Base-by-base conservation (phyloP, 2,329 filamentous ascomycete genomes). In the Periconia macrospinosa region DNA sequence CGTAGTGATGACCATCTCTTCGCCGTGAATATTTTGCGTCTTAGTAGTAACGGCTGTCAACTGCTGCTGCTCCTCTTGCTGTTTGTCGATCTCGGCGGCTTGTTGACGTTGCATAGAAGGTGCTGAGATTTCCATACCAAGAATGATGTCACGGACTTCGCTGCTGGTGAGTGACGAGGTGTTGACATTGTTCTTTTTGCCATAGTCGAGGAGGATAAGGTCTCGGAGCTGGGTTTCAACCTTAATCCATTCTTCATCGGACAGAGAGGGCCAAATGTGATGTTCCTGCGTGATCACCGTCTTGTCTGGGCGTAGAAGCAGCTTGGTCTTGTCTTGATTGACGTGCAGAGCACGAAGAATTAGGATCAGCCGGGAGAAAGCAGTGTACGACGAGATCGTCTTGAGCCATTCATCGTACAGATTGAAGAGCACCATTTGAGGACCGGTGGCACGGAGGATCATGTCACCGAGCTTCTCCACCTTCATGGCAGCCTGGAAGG, bases 121-220 rank as follows among this genome's bases (percentile, higher is more conserved):
- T 27, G 94, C 95, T 55, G 91, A 96, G 54, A 99, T 99, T 74
- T 99, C 95, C 95, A 99, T 99, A 83, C 94, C 94, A 59, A 99
- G 78, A 66, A 99, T 99, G 67, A 99, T 97, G 70, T 99, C 94
- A 66, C 94, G 88, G 47, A 99, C 94, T 84, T 99, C 94, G 67
- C 90, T 96, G 71, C 87, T 96, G 1, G 94, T 99, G 76, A 99
- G 82, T 73, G 92, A 96, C 15, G 95, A 95, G 13, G 94, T 93
- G 67, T 99, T 99, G 79, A 99, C 94, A 65, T 97, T 99, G 81
- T 99, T 99, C 84, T 99, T 99, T 85, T 97, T 99, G 71, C 94
- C 94, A 72, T 99, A 99, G 72, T 99, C 94, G 63, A 97, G 97
- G 63, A 99, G 73, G 67, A 99, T 99, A 61, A 99, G 80, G 80